These are phyloP conservation scores for Rhizopogon salebrosus DNA, from an alignment of 768 basidiomycete species.

Conservation along the genomic window DNA sequence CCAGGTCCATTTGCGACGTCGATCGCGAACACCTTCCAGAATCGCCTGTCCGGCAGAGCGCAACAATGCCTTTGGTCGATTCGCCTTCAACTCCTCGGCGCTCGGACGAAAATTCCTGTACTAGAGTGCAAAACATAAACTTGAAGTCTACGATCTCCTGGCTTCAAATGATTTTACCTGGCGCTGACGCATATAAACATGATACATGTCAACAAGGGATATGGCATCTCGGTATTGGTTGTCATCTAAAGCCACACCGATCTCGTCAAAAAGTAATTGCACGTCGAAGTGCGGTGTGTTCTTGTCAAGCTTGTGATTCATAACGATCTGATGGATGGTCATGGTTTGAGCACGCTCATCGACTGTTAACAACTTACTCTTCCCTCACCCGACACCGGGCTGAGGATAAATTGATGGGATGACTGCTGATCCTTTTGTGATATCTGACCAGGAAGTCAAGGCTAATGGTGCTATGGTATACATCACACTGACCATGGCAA, in stretches of 20 bases:
- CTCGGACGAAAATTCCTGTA: constrained; percentile 80
- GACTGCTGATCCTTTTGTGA: constrained; percentile 38
- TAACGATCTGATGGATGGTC: constrained; percentile 49
- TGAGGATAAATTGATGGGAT: constrained; percentile 87
- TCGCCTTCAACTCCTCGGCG: constrained; percentile 52
- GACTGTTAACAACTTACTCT: constrained; percentile 43
- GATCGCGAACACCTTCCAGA: constrained; percentile 76
- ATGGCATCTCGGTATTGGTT: constrained; percentile 93
- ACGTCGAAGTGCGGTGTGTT: constrained; percentile 83
- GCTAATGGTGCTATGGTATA: not conserved
- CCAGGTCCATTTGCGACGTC: constrained; percentile 88
- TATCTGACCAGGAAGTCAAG: constrained; percentile 33
- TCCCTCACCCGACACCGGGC: constrained; percentile 94
- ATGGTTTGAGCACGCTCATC: not conserved
- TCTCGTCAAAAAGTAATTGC: constrained; percentile 86
- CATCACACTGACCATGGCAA: constrained; percentile 51
- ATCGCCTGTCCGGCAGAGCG: constrained; percentile 80
- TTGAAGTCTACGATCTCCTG: not conserved
- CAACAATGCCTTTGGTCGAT: constrained; percentile 63
- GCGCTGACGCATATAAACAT: constrained; percentile 83
- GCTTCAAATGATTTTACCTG: constrained; percentile 43
- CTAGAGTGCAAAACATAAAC: constrained; percentile 22
- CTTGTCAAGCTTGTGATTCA: constrained; percentile 75
- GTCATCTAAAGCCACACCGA: constrained; percentile 86
- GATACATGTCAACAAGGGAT: constrained; percentile 93